These are phyloP conservation scores for Lupinus albus DNA, from an alignment of 306 rosid genomes.

Conservation along the genomic window DNA sequence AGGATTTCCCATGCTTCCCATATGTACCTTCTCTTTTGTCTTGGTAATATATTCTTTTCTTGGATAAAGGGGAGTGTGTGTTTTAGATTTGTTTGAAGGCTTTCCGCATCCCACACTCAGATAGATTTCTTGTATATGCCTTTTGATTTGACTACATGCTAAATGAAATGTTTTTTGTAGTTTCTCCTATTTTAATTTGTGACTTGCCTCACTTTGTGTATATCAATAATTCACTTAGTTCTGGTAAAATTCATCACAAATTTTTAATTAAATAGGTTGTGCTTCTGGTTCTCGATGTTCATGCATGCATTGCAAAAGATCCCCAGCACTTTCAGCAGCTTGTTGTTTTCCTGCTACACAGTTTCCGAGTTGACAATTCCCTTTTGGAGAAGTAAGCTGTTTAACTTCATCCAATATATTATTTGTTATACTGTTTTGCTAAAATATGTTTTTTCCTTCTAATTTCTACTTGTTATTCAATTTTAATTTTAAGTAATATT, in stretches of 20 bases:
- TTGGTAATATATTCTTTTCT: constrained; percentile 1
- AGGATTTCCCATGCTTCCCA: background rate
- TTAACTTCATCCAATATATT: constrained; percentile 30
- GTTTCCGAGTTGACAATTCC: constrained; percentile 73
- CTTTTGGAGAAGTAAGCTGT: constrained; percentile 86
- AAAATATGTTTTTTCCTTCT: constrained; percentile 33
- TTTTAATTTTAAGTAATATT: constrained; percentile 14
- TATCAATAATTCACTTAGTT: background rate
- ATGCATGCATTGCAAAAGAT: constrained; percentile 92
- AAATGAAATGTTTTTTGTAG: background rate
- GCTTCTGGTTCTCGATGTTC: constrained; percentile 93
- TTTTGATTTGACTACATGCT: constrained; percentile 22
- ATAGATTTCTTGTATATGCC: constrained; percentile 30
- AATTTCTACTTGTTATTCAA: constrained; percentile 21
- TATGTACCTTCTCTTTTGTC: background rate
- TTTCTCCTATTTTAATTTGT: constrained; percentile 32
- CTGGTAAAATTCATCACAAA: constrained; percentile 34
- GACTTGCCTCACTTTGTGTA: constrained; percentile 7
- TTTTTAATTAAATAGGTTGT: constrained; percentile 67
- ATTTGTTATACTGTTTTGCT: constrained; percentile 9
- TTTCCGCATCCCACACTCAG: background rate
- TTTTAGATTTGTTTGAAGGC: constrained; percentile 17
- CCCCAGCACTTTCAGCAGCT: constrained; percentile 80
- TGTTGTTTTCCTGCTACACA: constrained; percentile 80
- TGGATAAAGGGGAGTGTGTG: background rate